Percentiles rank a stretch among this genome's conserved stretches.
These are phyloP conservation scores for Camellia japonica DNA, from an alignment of 148 eudicot species.

Conservation along the genomic window DNA sequence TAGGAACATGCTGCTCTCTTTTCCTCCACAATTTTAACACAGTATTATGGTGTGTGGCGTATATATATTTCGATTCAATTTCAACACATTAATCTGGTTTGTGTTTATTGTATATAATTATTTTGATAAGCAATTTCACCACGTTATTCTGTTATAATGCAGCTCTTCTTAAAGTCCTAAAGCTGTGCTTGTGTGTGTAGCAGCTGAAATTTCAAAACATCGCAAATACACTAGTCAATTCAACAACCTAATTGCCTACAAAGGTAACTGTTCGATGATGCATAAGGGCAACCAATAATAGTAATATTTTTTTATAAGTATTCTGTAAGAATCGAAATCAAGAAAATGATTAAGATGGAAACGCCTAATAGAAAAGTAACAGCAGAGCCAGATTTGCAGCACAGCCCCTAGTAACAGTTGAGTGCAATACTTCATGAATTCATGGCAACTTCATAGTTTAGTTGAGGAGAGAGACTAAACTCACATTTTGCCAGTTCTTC, in stretches of 20 bases:
- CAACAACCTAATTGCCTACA: constrained; percentile 1
- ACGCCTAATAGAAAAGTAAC: neutral
- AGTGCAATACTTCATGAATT: neutral
- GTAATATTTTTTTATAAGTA: too few species aligned
- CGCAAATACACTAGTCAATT: neutral
- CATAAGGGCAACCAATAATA: too few species aligned
- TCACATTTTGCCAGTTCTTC: constrained; percentile 80
- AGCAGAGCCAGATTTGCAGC: neutral
- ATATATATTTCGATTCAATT: too few species aligned
- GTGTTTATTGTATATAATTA: too few species aligned
- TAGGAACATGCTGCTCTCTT: neutral
- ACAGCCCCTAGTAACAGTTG: neutral
- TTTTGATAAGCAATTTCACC: neutral
- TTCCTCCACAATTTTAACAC: neutral
- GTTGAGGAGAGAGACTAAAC: constrained; percentile 3
- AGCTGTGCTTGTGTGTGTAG: neutral
- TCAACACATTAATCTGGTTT: too few species aligned
- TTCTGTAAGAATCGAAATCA: too few species aligned
- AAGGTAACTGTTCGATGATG: neutral
- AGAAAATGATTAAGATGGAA: neutral
- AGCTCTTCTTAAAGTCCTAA: neutral
- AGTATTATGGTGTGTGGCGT: neutral
- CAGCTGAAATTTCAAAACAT: neutral
- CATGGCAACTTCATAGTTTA: neutral
- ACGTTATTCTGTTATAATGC: neutral